Evolutionary conservation across 352 stramenopile genomes (phyloP).

Genomic region (Pythium rishiriense): DNA sequence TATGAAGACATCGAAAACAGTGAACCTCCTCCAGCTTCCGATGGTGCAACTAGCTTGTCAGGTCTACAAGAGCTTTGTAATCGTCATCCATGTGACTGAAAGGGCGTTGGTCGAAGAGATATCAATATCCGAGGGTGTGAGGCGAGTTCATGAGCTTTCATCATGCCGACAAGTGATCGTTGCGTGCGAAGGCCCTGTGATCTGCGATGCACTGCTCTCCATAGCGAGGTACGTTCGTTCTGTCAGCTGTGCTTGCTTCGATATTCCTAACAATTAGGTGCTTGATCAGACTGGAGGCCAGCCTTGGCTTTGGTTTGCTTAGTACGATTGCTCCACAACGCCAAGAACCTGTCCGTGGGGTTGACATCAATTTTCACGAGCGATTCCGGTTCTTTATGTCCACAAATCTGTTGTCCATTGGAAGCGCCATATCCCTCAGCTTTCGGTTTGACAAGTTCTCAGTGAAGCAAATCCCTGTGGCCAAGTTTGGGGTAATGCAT

Average conservation of each 20-base stretch:
- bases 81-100: slow-evolving; percentile 32
- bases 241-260: not conserved
- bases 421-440: slow-evolving; percentile 66
- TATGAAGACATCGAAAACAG: not conserved
- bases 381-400: slow-evolving; percentile 64
- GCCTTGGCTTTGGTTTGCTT: slow-evolving; percentile 4
- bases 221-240: slow-evolving; percentile 15
- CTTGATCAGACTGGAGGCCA: slow-evolving; percentile 10
- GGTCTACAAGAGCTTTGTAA: slow-evolving; percentile 60
- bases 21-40: slow-evolving; percentile 22
- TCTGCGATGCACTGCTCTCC: slow-evolving; percentile 6
- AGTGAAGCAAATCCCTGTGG: slow-evolving; percentile 55
- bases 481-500: slow-evolving; percentile 86
- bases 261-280: not conserved
- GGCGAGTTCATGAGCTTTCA: slow-evolving; percentile 8
- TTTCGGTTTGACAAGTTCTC: slow-evolving; percentile 78
- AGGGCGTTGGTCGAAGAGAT: not conserved
- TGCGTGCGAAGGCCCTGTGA: slow-evolving; percentile 5
- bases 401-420: slow-evolving; percentile 50
- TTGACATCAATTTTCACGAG: slow-evolving; percentile 52
- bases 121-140: not conserved
- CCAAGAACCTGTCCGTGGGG: not conserved
- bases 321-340: not conserved
- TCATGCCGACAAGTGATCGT: slow-evolving; percentile 22
- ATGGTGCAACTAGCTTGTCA: slow-evolving; percentile 22